phyloP scores from a whole-genome alignment of 2,329 filamentous ascomycete genomes.

The Fusarium phyllophilum region DNA sequence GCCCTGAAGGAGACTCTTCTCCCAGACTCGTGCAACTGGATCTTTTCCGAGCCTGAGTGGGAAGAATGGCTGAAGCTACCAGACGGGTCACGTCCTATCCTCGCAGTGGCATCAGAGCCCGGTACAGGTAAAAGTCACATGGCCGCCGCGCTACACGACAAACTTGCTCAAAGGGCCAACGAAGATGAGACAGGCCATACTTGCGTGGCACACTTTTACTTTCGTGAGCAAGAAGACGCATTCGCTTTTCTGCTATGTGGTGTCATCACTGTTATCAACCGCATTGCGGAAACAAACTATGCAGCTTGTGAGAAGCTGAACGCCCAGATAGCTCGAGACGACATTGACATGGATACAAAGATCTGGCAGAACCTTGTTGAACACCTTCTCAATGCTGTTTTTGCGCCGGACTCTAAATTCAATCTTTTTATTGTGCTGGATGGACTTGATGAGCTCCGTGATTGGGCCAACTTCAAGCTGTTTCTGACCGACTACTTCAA shows the following conservation, averaged over 20 bases:
- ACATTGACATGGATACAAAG: constrained; percentile 5
- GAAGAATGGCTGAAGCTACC: constrained; percentile 38
- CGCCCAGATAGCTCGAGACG: constrained; percentile 41
- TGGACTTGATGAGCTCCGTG: constrained; percentile 6
- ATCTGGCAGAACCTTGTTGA: neutral
- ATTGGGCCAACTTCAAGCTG: neutral
- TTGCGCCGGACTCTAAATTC: neutral
- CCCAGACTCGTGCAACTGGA: constrained; percentile 46
- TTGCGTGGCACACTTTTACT: constrained; percentile 50
- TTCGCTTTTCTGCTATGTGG: constrained; percentile 38
- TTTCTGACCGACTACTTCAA: neutral
- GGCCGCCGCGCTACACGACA: constrained; percentile 38
- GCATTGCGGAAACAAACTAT: constrained; percentile 45
- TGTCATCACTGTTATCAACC: constrained; percentile 44
- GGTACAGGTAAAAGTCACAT: constrained; percentile 51
- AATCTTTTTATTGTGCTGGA: neutral
- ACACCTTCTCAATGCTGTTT: neutral
- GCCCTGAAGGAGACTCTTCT: constrained; percentile 45
- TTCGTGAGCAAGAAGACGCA: constrained; percentile 47
- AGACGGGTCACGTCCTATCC: constrained; percentile 12
- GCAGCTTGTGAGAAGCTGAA: constrained; percentile 46
- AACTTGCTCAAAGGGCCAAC: constrained; percentile 6
- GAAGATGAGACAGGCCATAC: constrained; percentile 31
- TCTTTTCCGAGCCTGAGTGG: constrained; percentile 44
- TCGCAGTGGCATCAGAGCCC: constrained; percentile 45